Percentiles rank a stretch among this genome's conserved stretches.
These are phyloP conservation scores for Entonaema liquescens DNA, from an alignment of 495 filamentous ascomycete genomes.

Conservation along the genomic window DNA sequence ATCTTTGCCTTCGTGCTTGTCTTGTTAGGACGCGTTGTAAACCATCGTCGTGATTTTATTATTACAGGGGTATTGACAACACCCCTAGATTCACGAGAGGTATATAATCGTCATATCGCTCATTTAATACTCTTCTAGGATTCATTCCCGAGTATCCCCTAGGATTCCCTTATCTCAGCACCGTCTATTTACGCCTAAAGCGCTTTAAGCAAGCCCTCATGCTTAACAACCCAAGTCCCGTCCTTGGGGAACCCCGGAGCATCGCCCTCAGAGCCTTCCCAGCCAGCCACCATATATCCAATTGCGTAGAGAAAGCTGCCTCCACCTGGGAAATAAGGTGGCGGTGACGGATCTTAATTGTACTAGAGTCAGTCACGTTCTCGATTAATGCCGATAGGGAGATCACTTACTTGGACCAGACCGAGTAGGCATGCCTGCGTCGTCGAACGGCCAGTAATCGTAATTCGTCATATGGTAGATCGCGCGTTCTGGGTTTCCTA, in stretches of 20 bases:
- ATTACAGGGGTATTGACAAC: neutral
- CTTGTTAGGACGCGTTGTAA: neutral
- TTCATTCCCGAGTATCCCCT: too few relatives aligned
- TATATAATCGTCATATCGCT: too few relatives aligned
- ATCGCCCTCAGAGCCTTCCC: constrained; percentile 36
- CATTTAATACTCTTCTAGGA: too few relatives aligned
- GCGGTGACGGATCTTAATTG: constrained; percentile 28
- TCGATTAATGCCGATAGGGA: neutral
- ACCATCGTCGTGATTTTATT: neutral
- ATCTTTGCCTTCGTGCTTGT: neutral
- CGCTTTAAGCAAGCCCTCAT: constrained; percentile 31
- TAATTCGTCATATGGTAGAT: constrained; percentile 48
- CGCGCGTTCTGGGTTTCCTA: constrained; percentile 48
- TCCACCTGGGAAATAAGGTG: constrained; percentile 34
- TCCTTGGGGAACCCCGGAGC: constrained; percentile 36
- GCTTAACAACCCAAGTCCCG: constrained; percentile 23
- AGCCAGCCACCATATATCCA: constrained; percentile 35
- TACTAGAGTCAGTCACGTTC: neutral
- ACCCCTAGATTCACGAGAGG: too few relatives aligned
- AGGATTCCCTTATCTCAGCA: too few relatives aligned
- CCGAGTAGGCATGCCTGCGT: constrained; percentile 52
- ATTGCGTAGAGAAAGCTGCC: constrained; percentile 39
- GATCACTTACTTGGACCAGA: constrained; percentile 33
- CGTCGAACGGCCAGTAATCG: constrained; percentile 50
- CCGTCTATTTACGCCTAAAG: constrained; percentile 11